phyloP scores from a whole-genome alignment of 2,329 filamentous ascomycete species.

The Chaetothyriales sp. region DNA sequence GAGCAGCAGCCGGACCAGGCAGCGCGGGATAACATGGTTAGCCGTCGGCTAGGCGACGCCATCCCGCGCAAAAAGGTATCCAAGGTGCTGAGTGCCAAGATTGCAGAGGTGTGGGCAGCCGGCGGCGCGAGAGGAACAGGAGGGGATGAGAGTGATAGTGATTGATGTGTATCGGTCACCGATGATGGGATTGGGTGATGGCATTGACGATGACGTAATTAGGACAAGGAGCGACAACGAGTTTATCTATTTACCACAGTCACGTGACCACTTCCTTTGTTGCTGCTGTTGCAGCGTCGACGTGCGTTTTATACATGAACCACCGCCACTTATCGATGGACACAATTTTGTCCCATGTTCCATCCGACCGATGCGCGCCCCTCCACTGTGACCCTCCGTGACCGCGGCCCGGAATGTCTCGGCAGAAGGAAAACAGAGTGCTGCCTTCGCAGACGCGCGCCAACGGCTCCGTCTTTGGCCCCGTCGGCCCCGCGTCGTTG shows the following conservation, averaged over 20 bases:
- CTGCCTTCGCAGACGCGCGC: slow-evolving; percentile 7
- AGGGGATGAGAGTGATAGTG: neutral
- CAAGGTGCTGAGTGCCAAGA: slow-evolving; percentile 50
- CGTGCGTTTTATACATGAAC: neutral
- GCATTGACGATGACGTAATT: too few relatives aligned
- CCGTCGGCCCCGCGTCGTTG: slow-evolving; percentile 1
- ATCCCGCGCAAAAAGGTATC: slow-evolving; percentile 56
- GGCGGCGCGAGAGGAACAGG: slow-evolving; percentile 8
- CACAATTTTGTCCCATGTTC: neutral
- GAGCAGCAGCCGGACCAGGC: slow-evolving; percentile 34
- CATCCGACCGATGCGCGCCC: neutral
- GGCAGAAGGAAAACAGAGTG: slow-evolving; percentile 16
- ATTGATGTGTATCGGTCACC: neutral
- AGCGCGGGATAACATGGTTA: slow-evolving; percentile 44
- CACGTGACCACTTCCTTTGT: neutral
- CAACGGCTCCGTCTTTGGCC: slow-evolving; percentile 4
- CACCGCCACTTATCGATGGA: neutral
- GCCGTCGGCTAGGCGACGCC: slow-evolving; percentile 38
- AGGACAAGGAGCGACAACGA: neutral
- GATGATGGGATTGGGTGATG: too few relatives aligned
- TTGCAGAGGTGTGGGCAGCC: slow-evolving; percentile 20
- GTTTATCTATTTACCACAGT: neutral
- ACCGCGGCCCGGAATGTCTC: slow-evolving; percentile 5
- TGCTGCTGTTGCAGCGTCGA: neutral
- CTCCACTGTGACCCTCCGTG: neutral